These are phyloP conservation scores for Artemisia annua DNA, from an alignment of 129 eudicot species.

Conservation along the genomic window DNA sequence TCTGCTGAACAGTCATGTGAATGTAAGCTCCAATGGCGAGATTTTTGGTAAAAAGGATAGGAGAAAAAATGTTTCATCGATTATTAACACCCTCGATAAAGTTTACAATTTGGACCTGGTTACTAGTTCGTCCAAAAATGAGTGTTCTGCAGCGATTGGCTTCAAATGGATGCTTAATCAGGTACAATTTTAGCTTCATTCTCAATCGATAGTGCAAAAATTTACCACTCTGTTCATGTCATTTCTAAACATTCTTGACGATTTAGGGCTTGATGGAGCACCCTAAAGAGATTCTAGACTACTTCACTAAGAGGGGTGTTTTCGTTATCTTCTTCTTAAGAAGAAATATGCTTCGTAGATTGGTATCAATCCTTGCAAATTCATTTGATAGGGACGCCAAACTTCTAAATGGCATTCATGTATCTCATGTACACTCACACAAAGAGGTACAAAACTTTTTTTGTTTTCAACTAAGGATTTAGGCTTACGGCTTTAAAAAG, in stretches of 20 bases:
- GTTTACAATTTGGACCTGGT: conserved; percentile 84
- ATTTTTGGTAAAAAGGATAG: conserved; percentile 66
- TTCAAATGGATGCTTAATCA: conserved; percentile 99
- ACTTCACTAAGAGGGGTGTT: conserved; percentile 63
- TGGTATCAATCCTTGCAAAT: conserved; percentile 93
- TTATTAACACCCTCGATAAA: conserved; percentile 63
- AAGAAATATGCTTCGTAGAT: conserved; percentile 72
- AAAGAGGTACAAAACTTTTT: conserved; percentile 52
- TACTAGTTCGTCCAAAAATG: conserved; percentile 89
- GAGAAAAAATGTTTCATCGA: conserved; percentile 60
- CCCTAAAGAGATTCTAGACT: conserved; percentile 62
- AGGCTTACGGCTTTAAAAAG: background rate
- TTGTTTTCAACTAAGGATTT: background rate
- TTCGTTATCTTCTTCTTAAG: conserved; percentile 70
- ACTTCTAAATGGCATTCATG: conserved; percentile 77
- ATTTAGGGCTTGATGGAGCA: conserved; percentile 71
- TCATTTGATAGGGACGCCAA: conserved; percentile 71
- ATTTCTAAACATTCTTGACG: conserved; percentile 4
- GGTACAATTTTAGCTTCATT: conserved; percentile 36
- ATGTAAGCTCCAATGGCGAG: conserved; percentile 91
- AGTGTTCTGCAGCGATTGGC: conserved; percentile 89
- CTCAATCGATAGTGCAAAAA: background rate
- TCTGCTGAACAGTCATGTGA: conserved; percentile 74
- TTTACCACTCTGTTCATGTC: background rate
- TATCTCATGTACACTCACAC: conserved; percentile 80